Evolutionary conservation across 345 rosid genomes (phyloP).

Genomic region (Pugionium dolabratum): DNA sequence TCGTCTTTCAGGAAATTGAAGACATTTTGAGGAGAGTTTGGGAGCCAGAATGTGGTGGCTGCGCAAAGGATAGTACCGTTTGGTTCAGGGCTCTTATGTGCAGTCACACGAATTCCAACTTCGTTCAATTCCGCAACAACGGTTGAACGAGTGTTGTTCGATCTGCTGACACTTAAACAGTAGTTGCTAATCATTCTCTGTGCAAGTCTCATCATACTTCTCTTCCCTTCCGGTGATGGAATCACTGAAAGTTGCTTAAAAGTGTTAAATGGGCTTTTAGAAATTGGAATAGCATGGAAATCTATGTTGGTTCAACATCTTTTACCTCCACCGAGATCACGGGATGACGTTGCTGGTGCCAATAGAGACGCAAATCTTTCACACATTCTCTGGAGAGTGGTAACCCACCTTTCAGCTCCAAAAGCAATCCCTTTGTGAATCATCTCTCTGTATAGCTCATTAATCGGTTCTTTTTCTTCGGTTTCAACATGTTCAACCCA

Average conservation of each 20-base stretch:
- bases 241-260: constrained; percentile 48
- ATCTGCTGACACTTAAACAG: constrained; percentile 78
- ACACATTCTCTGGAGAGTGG: constrained; percentile 83
- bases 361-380: constrained; percentile 78
- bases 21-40: constrained; percentile 66
- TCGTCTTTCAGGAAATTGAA: constrained; percentile 91
- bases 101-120: constrained; percentile 76
- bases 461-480: constrained; percentile 65
- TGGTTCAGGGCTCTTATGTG: constrained; percentile 77
- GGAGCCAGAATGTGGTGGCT: constrained; percentile 93
- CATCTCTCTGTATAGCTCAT: constrained; percentile 66
- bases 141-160: constrained; percentile 68
- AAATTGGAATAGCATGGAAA: not conserved
- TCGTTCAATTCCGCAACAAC: constrained; percentile 65
- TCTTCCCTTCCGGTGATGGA: constrained; percentile 84
- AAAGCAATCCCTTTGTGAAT: constrained; percentile 73
- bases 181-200: constrained; percentile 88
- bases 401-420: constrained; percentile 84
- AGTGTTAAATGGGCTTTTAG: not conserved
- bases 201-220: constrained; percentile 95
- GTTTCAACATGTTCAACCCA: constrained; percentile 91
- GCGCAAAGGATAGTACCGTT: constrained; percentile 88
- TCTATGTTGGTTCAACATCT: not conserved
- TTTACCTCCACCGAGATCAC: constrained; percentile 80
- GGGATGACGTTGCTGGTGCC: constrained; percentile 63